A percentile compares a stretch with the other conserved stretches of the same genome.
These are phyloP conservation scores for Citrullus colocynthis DNA, from an alignment of 306 rosid species.

Conservation along the genomic window DNA sequence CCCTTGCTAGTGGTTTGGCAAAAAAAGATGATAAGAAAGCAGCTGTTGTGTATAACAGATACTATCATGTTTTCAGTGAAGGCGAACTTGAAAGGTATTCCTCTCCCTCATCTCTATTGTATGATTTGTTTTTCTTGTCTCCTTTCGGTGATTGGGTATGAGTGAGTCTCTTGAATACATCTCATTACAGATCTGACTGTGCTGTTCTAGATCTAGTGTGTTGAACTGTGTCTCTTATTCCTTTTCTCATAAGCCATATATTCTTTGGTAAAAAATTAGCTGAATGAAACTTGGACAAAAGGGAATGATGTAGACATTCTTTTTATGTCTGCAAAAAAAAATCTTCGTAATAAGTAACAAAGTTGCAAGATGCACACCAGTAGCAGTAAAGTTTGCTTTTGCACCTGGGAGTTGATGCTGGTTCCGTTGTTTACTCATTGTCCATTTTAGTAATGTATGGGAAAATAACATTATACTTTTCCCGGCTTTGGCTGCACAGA, in stretches of 20 bases:
- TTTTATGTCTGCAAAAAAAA: not conserved
- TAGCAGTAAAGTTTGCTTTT: not conserved
- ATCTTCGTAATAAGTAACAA: not conserved
- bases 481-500: not conserved
- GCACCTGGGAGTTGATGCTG: not conserved
- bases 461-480: not conserved
- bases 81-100: conserved; percentile 91
- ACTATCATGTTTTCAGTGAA: conserved; percentile 88
- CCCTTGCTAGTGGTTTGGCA: conserved; percentile 80
- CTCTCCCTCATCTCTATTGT: conserved; percentile 1
- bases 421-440: not conserved
- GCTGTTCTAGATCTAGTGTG: not conserved
- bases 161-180: not conserved
- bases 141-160: not conserved
- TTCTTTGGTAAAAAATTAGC: not conserved
- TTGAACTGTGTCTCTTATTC: not conserved
- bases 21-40: conserved; percentile 82
- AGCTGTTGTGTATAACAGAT: conserved; percentile 76
- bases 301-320: not conserved
- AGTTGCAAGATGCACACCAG: not conserved
- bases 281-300: not conserved
- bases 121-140: not conserved
- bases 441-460: not conserved
- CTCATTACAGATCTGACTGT: not conserved
- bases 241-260: not conserved